Conservation (phyloP, 169 alveolate species). For the Plasmodium cynomolgi region DNA sequence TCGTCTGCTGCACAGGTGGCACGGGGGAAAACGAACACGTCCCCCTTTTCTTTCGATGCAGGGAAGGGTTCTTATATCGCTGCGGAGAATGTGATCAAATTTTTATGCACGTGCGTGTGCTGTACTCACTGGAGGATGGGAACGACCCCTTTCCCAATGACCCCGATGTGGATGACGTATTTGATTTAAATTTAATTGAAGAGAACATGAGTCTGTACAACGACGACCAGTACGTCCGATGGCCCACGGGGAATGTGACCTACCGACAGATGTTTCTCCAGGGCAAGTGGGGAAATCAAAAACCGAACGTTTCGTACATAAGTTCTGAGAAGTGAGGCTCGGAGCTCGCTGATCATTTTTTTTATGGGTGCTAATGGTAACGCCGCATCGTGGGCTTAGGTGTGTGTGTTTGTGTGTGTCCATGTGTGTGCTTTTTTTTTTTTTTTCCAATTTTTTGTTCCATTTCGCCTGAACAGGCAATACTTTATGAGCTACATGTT, state of each 20-base stretch:
- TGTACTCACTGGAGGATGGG: slow-evolving; percentile 88
- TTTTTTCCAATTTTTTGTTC: slow-evolving; percentile 34
- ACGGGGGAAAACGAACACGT: slow-evolving; percentile 92
- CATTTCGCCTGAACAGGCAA: background rate
- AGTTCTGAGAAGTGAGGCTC: background rate
- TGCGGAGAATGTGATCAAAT: slow-evolving; percentile 95
- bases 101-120: slow-evolving; percentile 91
- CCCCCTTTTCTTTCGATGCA: slow-evolving; percentile 88
- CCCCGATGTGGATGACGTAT: slow-evolving; percentile 91
- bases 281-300: slow-evolving; percentile 76
- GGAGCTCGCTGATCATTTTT: background rate
- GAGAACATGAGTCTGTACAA: slow-evolving; percentile 89
- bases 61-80: slow-evolving; percentile 92
- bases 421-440: background rate
- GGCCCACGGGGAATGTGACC: slow-evolving; percentile 89
- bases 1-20: slow-evolving; percentile 92
- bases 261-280: slow-evolving; percentile 84
- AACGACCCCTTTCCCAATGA: slow-evolving; percentile 89
- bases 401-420: background rate
- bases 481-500: background rate
- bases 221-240: slow-evolving; percentile 85
- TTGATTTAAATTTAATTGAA: slow-evolving; percentile 86
- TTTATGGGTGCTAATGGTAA: background rate
- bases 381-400: background rate
- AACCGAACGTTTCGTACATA: background rate